Conservation (phyloP, 2,329 filamentous ascomycete species). For the Coleophoma crateriformis region DNA sequence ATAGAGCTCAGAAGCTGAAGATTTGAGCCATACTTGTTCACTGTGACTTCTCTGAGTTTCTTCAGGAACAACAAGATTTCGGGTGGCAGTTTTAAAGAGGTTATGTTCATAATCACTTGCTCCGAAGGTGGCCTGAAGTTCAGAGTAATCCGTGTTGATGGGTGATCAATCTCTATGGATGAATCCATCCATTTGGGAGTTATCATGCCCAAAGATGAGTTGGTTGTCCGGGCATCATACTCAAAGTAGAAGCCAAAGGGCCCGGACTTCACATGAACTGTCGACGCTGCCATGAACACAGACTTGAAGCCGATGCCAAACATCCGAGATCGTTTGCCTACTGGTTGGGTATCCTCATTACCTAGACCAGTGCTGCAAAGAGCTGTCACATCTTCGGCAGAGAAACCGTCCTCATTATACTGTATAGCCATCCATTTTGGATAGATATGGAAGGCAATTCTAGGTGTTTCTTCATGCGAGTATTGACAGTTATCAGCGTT, state of each 20-base stretch:
- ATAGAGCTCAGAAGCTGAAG: too few species aligned
- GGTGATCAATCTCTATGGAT: not conserved
- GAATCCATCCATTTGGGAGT: slow-evolving; percentile 1
- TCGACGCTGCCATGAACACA: slow-evolving; percentile 27
- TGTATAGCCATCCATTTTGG: slow-evolving; percentile 25
- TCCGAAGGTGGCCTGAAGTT: not conserved
- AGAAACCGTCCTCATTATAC: slow-evolving; percentile 46
- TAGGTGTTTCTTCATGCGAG: slow-evolving; percentile 15
- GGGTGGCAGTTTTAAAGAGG: slow-evolving; percentile 1
- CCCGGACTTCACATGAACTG: slow-evolving; percentile 31
- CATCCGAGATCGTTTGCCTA: slow-evolving; percentile 29
- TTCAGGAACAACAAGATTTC: slow-evolving; percentile 6
- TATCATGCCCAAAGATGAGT: slow-evolving; percentile 5
- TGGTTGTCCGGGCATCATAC: not conserved
- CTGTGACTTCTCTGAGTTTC: not conserved
- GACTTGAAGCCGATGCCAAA: slow-evolving; percentile 29
- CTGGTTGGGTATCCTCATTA: slow-evolving; percentile 27
- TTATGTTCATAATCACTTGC: not conserved
- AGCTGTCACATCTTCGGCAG: slow-evolving; percentile 32
- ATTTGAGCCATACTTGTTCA: too few species aligned
- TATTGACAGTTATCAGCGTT: slow-evolving; percentile 49
- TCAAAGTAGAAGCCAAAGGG: slow-evolving; percentile 16
- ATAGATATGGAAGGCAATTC: slow-evolving; percentile 26
- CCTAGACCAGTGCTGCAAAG: slow-evolving; percentile 41
- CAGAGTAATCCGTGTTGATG: slow-evolving; percentile 5